These are phyloP conservation scores for Amylocarpus encephaloides DNA, from an alignment of 2,329 filamentous ascomycete species.

Conservation along the genomic window DNA sequence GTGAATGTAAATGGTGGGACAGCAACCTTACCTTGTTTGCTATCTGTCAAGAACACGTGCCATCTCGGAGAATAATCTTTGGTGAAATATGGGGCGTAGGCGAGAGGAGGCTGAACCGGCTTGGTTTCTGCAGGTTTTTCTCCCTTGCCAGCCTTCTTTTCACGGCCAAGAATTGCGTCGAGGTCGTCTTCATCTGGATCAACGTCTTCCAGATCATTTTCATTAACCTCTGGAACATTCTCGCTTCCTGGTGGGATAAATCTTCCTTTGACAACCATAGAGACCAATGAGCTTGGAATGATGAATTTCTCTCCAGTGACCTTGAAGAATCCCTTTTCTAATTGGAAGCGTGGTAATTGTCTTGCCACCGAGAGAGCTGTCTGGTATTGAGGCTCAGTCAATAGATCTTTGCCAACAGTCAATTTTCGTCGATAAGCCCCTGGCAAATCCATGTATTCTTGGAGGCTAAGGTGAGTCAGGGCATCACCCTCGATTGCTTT, in stretches of 20 bases:
- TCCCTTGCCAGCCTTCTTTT: slow-evolving; percentile 60
- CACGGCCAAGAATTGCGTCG: slow-evolving; percentile 72
- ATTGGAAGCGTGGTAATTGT: slow-evolving; percentile 75
- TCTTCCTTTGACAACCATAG: slow-evolving; percentile 89
- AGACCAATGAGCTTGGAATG: slow-evolving; percentile 86
- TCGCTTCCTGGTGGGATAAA: slow-evolving; percentile 82
- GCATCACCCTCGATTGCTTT: slow-evolving; percentile 67
- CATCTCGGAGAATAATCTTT: slow-evolving; percentile 85
- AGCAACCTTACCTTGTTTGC: slow-evolving; percentile 90
- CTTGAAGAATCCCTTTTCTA: slow-evolving; percentile 97
- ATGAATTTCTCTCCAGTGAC: slow-evolving; percentile 91
- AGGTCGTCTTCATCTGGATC: slow-evolving; percentile 91
- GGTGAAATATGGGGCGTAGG: slow-evolving; percentile 83
- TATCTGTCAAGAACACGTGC: slow-evolving; percentile 92
- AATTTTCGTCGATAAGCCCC: slow-evolving; percentile 67
- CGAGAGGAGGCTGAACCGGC: slow-evolving; percentile 72
- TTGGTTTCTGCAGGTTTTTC: slow-evolving; percentile 56
- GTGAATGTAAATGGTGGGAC: slow-evolving; percentile 96
- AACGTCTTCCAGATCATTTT: slow-evolving; percentile 78
- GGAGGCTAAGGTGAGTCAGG: slow-evolving; percentile 69
- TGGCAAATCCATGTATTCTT: slow-evolving; percentile 82
- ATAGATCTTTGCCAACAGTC: slow-evolving; percentile 61
- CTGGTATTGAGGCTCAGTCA: slow-evolving; percentile 71
- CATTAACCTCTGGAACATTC: slow-evolving; percentile 66
- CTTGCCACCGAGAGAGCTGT: slow-evolving; percentile 69